Conservation (phyloP, 2,329 filamentous ascomycete species). For the Hypoxylon rubiginosum region DNA sequence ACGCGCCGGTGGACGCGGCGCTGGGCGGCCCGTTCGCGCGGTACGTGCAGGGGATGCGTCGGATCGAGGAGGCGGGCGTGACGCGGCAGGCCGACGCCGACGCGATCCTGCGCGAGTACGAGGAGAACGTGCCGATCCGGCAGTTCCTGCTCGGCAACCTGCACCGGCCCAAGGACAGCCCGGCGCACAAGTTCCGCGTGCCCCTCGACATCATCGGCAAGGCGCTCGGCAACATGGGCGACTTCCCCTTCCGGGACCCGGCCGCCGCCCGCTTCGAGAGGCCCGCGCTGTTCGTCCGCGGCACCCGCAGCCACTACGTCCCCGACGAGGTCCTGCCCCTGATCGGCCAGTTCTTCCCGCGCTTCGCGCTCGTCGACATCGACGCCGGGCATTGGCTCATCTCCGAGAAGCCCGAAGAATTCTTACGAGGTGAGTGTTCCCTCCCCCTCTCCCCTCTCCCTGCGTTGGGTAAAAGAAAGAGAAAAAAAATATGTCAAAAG, state of each 20-base stretch:
- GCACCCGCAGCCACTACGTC: constrained; percentile 82
- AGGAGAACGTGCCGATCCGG: constrained; percentile 80
- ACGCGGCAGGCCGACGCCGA: constrained; percentile 83
- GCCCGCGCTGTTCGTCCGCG: constrained; percentile 83
- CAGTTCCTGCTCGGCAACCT: constrained; percentile 95
- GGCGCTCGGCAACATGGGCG: constrained; percentile 80
- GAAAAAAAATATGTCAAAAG: no score
- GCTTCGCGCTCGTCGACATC: constrained; percentile 79
- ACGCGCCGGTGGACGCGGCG: constrained; percentile 86
- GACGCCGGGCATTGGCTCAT: constrained; percentile 90
- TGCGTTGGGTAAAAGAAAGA: no score
- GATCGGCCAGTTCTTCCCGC: constrained; percentile 85
- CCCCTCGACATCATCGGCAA: constrained; percentile 79
- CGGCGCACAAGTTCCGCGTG: constrained; percentile 79
- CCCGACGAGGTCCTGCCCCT: constrained; percentile 84
- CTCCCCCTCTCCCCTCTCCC: neutral
- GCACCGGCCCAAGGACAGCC: constrained; percentile 65
- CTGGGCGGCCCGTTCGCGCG: constrained; percentile 80
- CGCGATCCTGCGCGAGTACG: constrained; percentile 80
- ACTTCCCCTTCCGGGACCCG: constrained; percentile 88
- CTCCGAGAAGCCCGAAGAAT: constrained; percentile 86
- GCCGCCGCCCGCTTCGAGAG: constrained; percentile 77
- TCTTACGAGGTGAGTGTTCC: constrained; percentile 72
- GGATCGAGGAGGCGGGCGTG: constrained; percentile 77
- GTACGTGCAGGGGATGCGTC: constrained; percentile 88